Conservation (phyloP, 129 eudicot genomes). For the Arctium minus region DNA sequence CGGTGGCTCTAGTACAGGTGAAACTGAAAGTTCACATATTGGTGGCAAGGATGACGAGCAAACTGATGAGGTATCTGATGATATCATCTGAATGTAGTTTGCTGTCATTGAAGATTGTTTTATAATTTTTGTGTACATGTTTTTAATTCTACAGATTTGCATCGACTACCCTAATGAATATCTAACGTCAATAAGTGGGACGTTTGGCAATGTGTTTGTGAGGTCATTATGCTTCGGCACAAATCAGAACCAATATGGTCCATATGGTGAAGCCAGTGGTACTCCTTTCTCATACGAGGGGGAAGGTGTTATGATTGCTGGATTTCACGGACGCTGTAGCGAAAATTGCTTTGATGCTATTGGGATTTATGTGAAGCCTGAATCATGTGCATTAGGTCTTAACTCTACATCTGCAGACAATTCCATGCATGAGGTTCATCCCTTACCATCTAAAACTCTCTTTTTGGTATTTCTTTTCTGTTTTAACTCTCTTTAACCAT, state of each 20-base stretch:
- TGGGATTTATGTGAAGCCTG: not conserved
- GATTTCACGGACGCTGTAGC: constrained; percentile 24
- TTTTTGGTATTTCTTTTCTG: not conserved
- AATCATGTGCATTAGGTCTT: not conserved
- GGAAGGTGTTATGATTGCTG: constrained; percentile 9
- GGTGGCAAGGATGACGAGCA: not conserved
- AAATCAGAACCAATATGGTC: constrained; percentile 27
- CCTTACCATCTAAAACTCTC: no score
- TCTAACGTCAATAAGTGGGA: constrained; percentile 15
- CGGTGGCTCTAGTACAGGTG: not conserved
- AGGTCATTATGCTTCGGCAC: constrained; percentile 16
- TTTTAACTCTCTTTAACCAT: no score
- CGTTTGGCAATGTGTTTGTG: not conserved
- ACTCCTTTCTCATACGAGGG: not conserved
- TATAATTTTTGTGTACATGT: not conserved
- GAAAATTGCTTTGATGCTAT: not conserved
- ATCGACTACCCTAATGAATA: constrained; percentile 13
- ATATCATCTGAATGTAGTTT: not conserved
- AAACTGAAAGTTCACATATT: not conserved
- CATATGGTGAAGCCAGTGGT: not conserved
- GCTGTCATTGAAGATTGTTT: not conserved
- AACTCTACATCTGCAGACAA: not conserved
- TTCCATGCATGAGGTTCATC: not conserved
- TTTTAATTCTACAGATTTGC: not conserved
- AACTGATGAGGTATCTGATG: not conserved